phyloP scores from a whole-genome alignment of 768 basidiomycete genomes.

The Plicaturopsis crispa region DNA sequence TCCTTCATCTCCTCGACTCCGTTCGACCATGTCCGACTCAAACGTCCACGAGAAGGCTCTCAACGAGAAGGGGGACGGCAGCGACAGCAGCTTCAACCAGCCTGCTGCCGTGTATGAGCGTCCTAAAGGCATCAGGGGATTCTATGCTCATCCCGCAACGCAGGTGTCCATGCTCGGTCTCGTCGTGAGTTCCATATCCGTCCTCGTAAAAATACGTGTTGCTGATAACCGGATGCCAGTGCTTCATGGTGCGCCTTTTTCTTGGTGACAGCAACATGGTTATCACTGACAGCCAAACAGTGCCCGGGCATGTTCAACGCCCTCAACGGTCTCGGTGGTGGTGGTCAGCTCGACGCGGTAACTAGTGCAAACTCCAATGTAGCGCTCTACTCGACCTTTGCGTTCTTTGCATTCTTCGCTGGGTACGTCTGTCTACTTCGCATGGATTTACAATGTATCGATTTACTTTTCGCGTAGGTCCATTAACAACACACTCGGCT shows the following conservation, averaged over 20 bases:
- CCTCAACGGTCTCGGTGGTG: conserved; percentile 71
- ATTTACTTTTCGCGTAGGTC: conserved; percentile 34
- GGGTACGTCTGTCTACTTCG: conserved; percentile 39
- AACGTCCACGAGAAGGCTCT: no score
- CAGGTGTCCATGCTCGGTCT: conserved; percentile 59
- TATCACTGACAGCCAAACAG: no score
- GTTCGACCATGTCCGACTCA: no score
- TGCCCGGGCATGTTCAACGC: conserved; percentile 70
- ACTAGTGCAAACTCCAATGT: conserved; percentile 66
- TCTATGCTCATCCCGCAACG: conserved; percentile 52
- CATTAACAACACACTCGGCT: conserved; percentile 76
- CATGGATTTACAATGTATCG: background rate
- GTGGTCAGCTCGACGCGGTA: conserved; percentile 60
- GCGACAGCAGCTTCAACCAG: background rate
- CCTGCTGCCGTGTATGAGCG: conserved; percentile 25
- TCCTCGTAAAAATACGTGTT: conserved; percentile 23
- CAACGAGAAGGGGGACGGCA: no score
- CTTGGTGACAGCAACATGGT: background rate
- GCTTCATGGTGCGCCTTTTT: conserved; percentile 29
- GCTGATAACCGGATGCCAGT: conserved; percentile 30
- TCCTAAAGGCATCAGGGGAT: conserved; percentile 41
- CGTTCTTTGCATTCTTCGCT: conserved; percentile 56
- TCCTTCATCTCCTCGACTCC: no score
- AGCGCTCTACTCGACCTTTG: conserved; percentile 60
- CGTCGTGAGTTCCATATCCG: conserved; percentile 31